Evolutionary conservation across 805 yeast species (phyloP), one percentile per base, ranked within the genome.

Genomic region (Kluyveromyces nonfermentans): DNA sequence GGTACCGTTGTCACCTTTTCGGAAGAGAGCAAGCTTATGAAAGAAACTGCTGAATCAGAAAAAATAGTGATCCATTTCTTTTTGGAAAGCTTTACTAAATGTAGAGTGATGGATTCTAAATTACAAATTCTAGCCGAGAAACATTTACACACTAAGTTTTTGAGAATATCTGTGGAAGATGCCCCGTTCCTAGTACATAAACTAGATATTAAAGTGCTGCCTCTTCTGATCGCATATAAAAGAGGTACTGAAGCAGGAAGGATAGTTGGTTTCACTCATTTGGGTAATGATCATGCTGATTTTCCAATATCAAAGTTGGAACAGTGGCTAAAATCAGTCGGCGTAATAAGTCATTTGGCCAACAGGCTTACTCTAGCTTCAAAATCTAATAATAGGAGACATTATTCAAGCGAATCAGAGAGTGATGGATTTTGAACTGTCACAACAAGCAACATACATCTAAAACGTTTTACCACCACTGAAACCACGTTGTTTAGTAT

Each of bases 151-250:
- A 68, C 84, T 1, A 69, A 68, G 45, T 75, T 82, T 46, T 60
- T 73, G 17, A 69, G 73, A 37, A 72, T 83, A 4, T 68, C 72
- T 43, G 95, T 85, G 0, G 73, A 69, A 31, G 64, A 73, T 33
- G 83, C 89, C 1, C 88, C 94, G 3, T 86, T 86, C 55, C 64
- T 87, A 37, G 86, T 78, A 4, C 64, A 77, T 2, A 78, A 77
- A 55, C 69, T 87, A 33, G 65, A 69, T 2, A 70, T 87, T 40
- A 76, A 81, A 56, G 78, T 82, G 9, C 67, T 86, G 5, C 96
- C 96, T 0, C 80, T 79, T 50, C 78, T 85, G 2, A 61, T 82
- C 1, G 67, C 78, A 7, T 86, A 80, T 55, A 65, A 64, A 10
- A 65, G 73, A 32, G 89, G 89, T 1, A 61, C 70, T 36, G 90